Conservation (phyloP, 2,329 filamentous ascomycete genomes). For the Fusarium odoratissimum region DNA sequence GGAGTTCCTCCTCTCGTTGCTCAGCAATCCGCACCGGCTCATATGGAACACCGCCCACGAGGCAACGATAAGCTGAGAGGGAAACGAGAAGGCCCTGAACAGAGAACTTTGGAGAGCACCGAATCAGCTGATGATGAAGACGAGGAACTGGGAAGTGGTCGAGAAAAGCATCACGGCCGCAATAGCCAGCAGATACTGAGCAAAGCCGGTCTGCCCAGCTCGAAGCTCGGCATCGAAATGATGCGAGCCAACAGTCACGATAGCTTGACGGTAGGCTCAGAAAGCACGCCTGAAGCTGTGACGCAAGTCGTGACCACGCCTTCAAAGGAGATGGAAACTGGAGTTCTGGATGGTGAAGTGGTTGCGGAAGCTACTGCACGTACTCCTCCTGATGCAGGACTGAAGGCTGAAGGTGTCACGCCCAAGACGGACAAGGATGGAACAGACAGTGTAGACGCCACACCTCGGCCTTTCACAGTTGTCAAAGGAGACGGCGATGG, state of each 20-base stretch:
- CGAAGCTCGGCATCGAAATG: constrained; percentile 96
- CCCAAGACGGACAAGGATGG: constrained; percentile 21
- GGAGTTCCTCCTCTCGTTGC: constrained; percentile 66
- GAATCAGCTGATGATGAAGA: constrained; percentile 97
- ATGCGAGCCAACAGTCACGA: constrained; percentile 96
- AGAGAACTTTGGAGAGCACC: constrained; percentile 75
- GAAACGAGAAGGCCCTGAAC: constrained; percentile 81
- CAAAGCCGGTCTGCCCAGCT: constrained; percentile 75
- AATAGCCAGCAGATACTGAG: constrained; percentile 52
- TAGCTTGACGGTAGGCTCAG: constrained; percentile 70
- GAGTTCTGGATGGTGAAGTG: constrained; percentile 41
- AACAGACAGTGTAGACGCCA: constrained; percentile 54
- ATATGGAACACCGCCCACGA: constrained; percentile 67
- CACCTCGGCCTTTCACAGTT: constrained; percentile 54
- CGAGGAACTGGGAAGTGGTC: constrained; percentile 77
- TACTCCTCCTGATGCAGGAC: constrained; percentile 42
- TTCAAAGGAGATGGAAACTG: constrained; percentile 54
- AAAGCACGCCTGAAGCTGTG: constrained; percentile 63
- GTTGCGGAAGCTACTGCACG: constrained; percentile 18
- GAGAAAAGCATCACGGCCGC: constrained; percentile 61
- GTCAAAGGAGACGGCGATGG: constrained; percentile 18
- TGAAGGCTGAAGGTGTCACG: constrained; percentile 18
- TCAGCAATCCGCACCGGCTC: constrained; percentile 73
- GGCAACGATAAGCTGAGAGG: constrained; percentile 79
- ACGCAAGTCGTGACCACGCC: constrained; percentile 64